A percentile compares a stretch with the other conserved stretches of the same genome.
These are phyloP conservation scores for Clathrospora elynae DNA, from an alignment of 2,329 filamentous ascomycete genomes.

Conservation along the genomic window DNA sequence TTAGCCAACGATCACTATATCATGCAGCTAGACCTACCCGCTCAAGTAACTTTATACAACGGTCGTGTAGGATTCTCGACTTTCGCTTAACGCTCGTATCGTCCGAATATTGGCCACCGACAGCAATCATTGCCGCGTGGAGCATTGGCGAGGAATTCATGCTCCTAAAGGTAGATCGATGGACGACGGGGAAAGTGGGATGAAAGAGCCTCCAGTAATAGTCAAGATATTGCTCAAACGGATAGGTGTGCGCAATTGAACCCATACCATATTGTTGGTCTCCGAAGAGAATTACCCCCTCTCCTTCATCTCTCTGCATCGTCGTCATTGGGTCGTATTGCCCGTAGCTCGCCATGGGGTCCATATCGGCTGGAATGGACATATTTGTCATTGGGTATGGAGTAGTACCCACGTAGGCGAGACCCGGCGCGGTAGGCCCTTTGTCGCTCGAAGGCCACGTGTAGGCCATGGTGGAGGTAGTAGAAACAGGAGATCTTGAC, in stretches of 20 bases:
- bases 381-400: slow-evolving; percentile 36
- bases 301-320: slow-evolving; percentile 46
- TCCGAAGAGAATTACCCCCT: slow-evolving; percentile 43
- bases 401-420: slow-evolving; percentile 30
- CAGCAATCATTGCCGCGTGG: slow-evolving; percentile 52
- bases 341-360: slow-evolving; percentile 32
- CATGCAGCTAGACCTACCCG: slow-evolving; percentile 28
- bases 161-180: slow-evolving; percentile 49
- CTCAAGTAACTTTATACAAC: slow-evolving; percentile 49
- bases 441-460: slow-evolving; percentile 41
- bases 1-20: slow-evolving; percentile 17
- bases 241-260: slow-evolving; percentile 38
- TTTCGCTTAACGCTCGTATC: slow-evolving; percentile 43
- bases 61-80: slow-evolving; percentile 49
- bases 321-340: slow-evolving; percentile 40
- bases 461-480: slow-evolving; percentile 42
- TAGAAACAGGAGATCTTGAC: slow-evolving; percentile 44
- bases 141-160: slow-evolving; percentile 50
- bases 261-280: slow-evolving; percentile 48
- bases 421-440: slow-evolving; percentile 26
- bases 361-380: slow-evolving; percentile 24
- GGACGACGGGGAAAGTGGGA: slow-evolving; percentile 52
- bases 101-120: slow-evolving; percentile 50
- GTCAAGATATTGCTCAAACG: slow-evolving; percentile 50
- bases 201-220: slow-evolving; percentile 55